Conservation (phyloP, 164 flowering plant genomes). For the Pachysandra terminalis region DNA sequence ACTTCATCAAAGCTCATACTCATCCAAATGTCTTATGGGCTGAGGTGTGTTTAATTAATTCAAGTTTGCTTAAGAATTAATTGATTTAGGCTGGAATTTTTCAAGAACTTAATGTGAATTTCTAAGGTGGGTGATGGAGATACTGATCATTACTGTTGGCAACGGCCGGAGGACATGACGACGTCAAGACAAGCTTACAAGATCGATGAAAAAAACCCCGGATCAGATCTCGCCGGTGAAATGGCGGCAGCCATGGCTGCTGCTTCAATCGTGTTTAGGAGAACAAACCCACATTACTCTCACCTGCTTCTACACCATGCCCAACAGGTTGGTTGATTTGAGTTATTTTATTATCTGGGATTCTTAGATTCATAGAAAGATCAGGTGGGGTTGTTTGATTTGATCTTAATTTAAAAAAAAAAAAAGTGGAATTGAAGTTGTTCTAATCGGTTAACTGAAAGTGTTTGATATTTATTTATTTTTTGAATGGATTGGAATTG, state of each 20-base stretch:
- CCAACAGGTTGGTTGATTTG: constrained; percentile 39
- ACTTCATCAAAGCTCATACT: constrained; percentile 66
- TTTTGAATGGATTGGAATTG: too few relatives aligned
- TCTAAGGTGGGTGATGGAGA: constrained; percentile 62
- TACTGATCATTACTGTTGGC: constrained; percentile 65
- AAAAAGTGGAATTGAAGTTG: neutral
- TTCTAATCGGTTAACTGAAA: too few relatives aligned
- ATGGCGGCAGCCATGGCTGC: constrained; percentile 77
- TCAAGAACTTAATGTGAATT: neutral
- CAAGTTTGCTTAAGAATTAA: too few relatives aligned
- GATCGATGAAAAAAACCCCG: constrained; percentile 47
- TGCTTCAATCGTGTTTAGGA: constrained; percentile 41
- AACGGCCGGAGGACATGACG: constrained; percentile 65
- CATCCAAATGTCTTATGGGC: constrained; percentile 57
- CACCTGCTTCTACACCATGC: constrained; percentile 49
- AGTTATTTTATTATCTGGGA: neutral
- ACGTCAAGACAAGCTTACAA: constrained; percentile 56
- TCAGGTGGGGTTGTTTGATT: neutral
- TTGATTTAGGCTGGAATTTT: too few relatives aligned
- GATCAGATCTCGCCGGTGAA: constrained; percentile 58
- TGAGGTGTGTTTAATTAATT: constrained; percentile 24
- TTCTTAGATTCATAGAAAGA: neutral
- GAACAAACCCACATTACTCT: constrained; percentile 49
- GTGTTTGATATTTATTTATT: too few relatives aligned
- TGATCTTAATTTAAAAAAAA: neutral